These are phyloP conservation scores for Firmiana major DNA, from an alignment of 345 rosid genomes.

Conservation along the genomic window DNA sequence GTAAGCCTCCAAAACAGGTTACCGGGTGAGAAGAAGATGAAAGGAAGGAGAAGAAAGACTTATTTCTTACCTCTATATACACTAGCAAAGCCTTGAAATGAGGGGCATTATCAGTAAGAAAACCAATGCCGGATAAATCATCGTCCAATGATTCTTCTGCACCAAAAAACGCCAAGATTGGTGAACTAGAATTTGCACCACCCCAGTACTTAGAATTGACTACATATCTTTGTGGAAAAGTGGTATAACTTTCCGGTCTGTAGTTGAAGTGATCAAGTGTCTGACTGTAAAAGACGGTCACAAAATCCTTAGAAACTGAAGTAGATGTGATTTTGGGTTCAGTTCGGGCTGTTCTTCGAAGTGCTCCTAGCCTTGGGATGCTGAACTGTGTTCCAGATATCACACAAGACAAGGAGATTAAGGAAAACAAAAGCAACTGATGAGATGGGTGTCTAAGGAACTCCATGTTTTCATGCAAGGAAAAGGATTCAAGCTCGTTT, in stretches of 20 bases:
- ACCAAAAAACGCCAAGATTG: conserved; percentile 52
- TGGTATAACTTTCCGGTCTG: conserved; percentile 46
- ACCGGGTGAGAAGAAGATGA: neutral
- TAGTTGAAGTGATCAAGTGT: conserved; percentile 58
- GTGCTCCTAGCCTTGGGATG: conserved; percentile 24
- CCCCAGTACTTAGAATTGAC: conserved; percentile 45
- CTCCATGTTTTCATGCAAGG: conserved; percentile 2
- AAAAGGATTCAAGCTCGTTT: neutral
- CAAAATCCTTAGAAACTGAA: conserved; percentile 11
- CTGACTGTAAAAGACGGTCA: conserved; percentile 33
- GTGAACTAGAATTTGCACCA: conserved; percentile 44
- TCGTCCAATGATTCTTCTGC: conserved; percentile 33
- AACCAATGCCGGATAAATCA: conserved; percentile 14
- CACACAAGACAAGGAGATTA: neutral
- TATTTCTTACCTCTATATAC: conserved; percentile 28
- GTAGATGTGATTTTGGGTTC: neutral
- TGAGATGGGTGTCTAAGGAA: neutral
- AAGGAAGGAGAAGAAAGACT: neutral
- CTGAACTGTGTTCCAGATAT: conserved; percentile 6
- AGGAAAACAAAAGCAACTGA: neutral
- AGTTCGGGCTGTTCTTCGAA: neutral
- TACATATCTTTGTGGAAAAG: conserved; percentile 47
- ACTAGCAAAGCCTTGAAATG: conserved; percentile 30
- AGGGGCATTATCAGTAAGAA: conserved; percentile 30
- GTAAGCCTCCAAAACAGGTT: neutral